phyloP scores from a whole-genome alignment of 2,329 filamentous ascomycete species.

The Pleurostoma richardsiae region DNA sequence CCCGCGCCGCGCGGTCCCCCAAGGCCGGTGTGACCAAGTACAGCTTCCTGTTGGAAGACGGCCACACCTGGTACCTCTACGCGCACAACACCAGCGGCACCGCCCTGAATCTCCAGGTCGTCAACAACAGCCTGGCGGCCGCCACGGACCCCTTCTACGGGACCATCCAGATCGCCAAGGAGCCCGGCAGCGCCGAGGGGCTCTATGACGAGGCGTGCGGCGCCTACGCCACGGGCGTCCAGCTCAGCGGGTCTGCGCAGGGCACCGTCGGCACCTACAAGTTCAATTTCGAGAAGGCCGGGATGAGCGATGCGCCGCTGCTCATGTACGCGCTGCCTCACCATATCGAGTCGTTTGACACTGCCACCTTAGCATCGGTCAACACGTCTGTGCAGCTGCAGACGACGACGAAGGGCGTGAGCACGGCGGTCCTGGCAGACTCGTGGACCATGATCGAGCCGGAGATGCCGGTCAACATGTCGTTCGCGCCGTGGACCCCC shows the following conservation, averaged over 20 bases:
- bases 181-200: slow-evolving; percentile 58
- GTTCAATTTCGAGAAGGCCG: slow-evolving; percentile 68
- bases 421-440: slow-evolving; percentile 66
- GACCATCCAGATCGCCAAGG: slow-evolving; percentile 77
- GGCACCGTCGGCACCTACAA: slow-evolving; percentile 64
- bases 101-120: slow-evolving; percentile 61
- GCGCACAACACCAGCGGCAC: slow-evolving; percentile 55
- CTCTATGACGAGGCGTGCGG: slow-evolving; percentile 74
- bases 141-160: slow-evolving; percentile 68
- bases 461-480: slow-evolving; percentile 67
- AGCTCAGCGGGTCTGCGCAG: slow-evolving; percentile 57
- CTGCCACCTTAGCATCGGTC: slow-evolving; percentile 41
- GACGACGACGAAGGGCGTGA: slow-evolving; percentile 81
- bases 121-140: slow-evolving; percentile 60
- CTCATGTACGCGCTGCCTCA: slow-evolving; percentile 89
- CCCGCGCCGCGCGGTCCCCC: slow-evolving; percentile 47
- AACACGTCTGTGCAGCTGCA: slow-evolving; percentile 57
- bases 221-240: slow-evolving; percentile 63
- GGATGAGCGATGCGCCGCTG: slow-evolving; percentile 53
- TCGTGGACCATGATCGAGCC: slow-evolving; percentile 74
- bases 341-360: slow-evolving; percentile 72
- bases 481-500: slow-evolving; percentile 74
- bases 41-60: slow-evolving; percentile 66
- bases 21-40: slow-evolving; percentile 71
- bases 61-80: slow-evolving; percentile 76